These are phyloP conservation scores for Fusarium vanettenii DNA, from an alignment of 2,329 filamentous ascomycete genomes.

Conservation along the genomic window DNA sequence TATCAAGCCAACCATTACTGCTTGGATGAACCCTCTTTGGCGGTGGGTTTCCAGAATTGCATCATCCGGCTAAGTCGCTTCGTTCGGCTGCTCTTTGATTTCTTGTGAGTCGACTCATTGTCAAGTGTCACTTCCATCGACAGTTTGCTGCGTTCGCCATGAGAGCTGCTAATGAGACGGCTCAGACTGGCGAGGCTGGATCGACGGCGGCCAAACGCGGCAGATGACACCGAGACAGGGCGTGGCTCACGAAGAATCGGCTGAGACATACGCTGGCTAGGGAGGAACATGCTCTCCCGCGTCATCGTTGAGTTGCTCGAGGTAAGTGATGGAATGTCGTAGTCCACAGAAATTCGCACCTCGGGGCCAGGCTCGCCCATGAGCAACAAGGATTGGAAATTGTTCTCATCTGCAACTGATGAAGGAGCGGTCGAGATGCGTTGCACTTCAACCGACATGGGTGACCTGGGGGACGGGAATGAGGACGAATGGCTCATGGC, in stretches of 20 bases:
- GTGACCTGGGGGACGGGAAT: constrained; percentile 75
- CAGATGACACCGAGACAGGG: constrained; percentile 71
- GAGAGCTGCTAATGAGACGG: constrained; percentile 78
- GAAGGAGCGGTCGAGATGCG: constrained; percentile 81
- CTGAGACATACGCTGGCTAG: constrained; percentile 60
- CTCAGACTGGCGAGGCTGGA: constrained; percentile 83
- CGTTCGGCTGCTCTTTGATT: constrained; percentile 70
- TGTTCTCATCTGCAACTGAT: constrained; percentile 77
- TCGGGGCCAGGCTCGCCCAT: constrained; percentile 81
- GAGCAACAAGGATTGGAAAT: constrained; percentile 74
- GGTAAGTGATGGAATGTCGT: constrained; percentile 77
- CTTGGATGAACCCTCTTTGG: constrained; percentile 55
- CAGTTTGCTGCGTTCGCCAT: constrained; percentile 80
- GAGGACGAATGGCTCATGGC: constrained; percentile 74
- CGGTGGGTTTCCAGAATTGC: constrained; percentile 78
- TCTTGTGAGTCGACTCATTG: constrained; percentile 64
- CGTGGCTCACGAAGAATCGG: constrained; percentile 65
- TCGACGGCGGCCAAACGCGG: constrained; percentile 75
- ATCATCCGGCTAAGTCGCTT: constrained; percentile 80
- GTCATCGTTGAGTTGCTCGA: constrained; percentile 84
- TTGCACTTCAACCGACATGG: constrained; percentile 77
- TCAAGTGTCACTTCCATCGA: constrained; percentile 74
- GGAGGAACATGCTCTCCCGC: constrained; percentile 68
- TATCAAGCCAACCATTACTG: constrained; percentile 23
- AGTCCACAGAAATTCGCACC: constrained; percentile 75